These are phyloP conservation scores for Tympanopsis confertula DNA, from an alignment of 2,329 filamentous ascomycete genomes.

Conservation along the genomic window DNA sequence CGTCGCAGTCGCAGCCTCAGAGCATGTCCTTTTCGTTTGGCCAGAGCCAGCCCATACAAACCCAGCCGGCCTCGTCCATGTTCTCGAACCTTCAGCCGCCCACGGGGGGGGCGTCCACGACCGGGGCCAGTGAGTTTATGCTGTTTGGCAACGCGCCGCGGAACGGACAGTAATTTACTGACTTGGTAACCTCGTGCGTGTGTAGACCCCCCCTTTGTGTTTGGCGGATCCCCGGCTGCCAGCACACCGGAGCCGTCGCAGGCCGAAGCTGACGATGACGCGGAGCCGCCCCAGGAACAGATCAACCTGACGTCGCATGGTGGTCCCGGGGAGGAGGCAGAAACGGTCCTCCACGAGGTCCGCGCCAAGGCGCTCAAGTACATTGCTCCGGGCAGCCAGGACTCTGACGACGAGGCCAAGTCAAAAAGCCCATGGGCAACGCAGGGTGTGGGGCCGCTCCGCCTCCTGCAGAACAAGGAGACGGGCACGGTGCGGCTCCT, in stretches of 20 bases:
- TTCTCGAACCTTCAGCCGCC: conserved; percentile 28
- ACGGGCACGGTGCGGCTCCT: conserved; percentile 58
- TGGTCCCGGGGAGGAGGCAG: conserved; percentile 60
- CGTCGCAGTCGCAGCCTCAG: conserved; percentile 3
- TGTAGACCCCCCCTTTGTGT: conserved; percentile 41
- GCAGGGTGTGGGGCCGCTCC: conserved; percentile 60
- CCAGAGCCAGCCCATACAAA: conserved; percentile 8
- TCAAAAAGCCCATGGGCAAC: conserved; percentile 52
- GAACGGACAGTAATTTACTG: conserved; percentile 6
- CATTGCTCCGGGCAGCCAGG: conserved; percentile 27
- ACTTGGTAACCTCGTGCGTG: conserved; percentile 4
- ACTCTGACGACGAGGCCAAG: conserved; percentile 30
- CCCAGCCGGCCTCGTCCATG: conserved; percentile 12
- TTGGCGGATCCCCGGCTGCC: conserved; percentile 44
- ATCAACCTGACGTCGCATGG: conserved; percentile 58
- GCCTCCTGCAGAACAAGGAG: conserved; percentile 62
- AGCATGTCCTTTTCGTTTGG: conserved; percentile 3
- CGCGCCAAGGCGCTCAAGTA: conserved; percentile 60
- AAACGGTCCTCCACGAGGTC: conserved; percentile 58
- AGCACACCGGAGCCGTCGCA: conserved; percentile 44
- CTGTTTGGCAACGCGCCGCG: conserved; percentile 19
- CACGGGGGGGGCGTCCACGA: conserved; percentile 28
- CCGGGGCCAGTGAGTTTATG: conserved; percentile 33
- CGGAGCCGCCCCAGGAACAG: conserved; percentile 48
- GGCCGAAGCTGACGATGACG: conserved; percentile 36